phyloP scores from a whole-genome alignment of 2,329 filamentous ascomycete genomes.

The Diaporthe vaccinii region DNA sequence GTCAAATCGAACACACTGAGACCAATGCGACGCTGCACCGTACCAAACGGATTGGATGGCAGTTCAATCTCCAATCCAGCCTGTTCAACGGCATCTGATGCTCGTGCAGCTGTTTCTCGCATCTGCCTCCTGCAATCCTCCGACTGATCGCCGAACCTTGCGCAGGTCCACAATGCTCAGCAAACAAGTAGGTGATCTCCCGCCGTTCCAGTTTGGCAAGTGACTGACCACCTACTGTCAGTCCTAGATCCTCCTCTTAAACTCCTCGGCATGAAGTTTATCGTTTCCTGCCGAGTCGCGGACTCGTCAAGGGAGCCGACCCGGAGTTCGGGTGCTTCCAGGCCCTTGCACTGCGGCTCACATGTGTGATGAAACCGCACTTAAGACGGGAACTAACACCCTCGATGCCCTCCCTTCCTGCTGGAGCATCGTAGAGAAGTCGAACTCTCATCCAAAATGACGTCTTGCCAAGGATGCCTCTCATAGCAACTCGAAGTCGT shows the following conservation, averaged over 20 bases:
- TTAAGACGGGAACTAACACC: background rate
- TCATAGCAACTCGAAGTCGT: conserved; percentile 93
- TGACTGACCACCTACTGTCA: background rate
- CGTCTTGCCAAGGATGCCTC: background rate
- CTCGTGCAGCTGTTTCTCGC: conserved; percentile 12
- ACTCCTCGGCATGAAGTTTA: conserved; percentile 12
- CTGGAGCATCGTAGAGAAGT: background rate
- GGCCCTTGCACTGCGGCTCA: background rate
- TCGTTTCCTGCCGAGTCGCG: conserved; percentile 20
- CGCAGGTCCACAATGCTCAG: conserved; percentile 6
- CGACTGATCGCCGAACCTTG: conserved; percentile 16
- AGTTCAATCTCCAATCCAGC: background rate
- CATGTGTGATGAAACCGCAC: conserved; percentile 25
- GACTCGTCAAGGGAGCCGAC: background rate
- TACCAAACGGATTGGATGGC: conserved; percentile 15
- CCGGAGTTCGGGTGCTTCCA: conserved; percentile 10
- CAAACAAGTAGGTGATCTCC: conserved; percentile 1
- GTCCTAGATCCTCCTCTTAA: background rate
- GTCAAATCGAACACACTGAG: conserved; percentile 17
- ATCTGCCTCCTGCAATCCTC: conserved; percentile 8
- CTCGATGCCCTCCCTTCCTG: background rate
- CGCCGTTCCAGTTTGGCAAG: conserved; percentile 2
- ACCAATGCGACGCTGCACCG: conserved; percentile 3
- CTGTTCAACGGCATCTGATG: conserved; percentile 1
- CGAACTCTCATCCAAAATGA: background rate